These are phyloP conservation scores for Podaxis sp. DNA, from an alignment of 768 basidiomycete species.

Conservation along the genomic window DNA sequence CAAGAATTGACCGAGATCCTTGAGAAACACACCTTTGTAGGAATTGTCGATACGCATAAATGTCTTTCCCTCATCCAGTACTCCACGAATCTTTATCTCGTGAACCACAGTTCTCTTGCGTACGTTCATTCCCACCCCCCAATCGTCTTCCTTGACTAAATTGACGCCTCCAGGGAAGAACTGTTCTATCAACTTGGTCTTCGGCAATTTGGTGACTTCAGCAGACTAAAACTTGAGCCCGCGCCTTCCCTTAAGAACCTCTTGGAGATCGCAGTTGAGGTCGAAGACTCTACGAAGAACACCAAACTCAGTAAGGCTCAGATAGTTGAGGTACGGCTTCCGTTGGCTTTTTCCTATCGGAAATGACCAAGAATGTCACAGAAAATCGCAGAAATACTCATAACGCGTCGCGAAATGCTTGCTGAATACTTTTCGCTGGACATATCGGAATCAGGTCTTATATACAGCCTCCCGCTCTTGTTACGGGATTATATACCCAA, in stretches of 20 bases:
- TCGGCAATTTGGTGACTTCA: constrained; percentile 85
- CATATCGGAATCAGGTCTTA: constrained; percentile 61
- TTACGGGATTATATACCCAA: constrained; percentile 89
- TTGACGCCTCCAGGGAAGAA: constrained; percentile 62
- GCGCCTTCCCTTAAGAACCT: constrained; percentile 71
- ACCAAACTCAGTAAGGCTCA: constrained; percentile 55
- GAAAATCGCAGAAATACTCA: constrained; percentile 64
- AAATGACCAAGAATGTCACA: constrained; percentile 24
- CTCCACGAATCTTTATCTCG: constrained; percentile 83
- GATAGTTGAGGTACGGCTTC: constrained; percentile 63
- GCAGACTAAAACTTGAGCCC: constrained; percentile 77
- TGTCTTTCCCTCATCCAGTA: constrained; percentile 85
- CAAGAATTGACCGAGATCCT: constrained; percentile 82
- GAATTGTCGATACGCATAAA: constrained; percentile 75
- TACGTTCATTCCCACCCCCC: constrained; percentile 37
- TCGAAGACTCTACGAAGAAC: constrained; percentile 55
- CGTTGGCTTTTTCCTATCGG: neutral
- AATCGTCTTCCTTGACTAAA: neutral
- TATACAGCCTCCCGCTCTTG: constrained; percentile 81
- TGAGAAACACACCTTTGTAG: constrained; percentile 87
- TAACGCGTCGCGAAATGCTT: constrained; percentile 75
- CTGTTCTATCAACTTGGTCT: constrained; percentile 93
- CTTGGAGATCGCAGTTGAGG: constrained; percentile 75
- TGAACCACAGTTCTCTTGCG: constrained; percentile 85
- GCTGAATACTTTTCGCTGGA: constrained; percentile 85